Percentiles rank a stretch among this genome's conserved stretches.
These are phyloP conservation scores for Crithidia brevicula DNA, from an alignment of 208 protist species.

Conservation along the genomic window DNA sequence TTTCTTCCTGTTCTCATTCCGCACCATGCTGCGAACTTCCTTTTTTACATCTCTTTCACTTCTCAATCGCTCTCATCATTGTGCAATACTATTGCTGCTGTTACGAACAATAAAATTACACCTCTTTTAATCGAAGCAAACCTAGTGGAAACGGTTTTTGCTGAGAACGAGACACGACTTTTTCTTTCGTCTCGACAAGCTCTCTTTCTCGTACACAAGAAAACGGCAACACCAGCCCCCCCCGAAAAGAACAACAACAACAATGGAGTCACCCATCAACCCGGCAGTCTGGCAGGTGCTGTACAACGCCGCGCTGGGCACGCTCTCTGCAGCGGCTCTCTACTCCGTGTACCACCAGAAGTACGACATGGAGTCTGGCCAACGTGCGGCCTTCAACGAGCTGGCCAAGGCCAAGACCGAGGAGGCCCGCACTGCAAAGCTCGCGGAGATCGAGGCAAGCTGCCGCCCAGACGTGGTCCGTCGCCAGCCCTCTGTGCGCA, in stretches of 20 bases:
- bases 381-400: conserved; percentile 37
- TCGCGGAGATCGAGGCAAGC: conserved; percentile 53
- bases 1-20: too few relatives aligned
- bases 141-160: too few relatives aligned
- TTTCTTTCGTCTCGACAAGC: too few relatives aligned
- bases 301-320: conserved; percentile 64
- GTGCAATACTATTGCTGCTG: too few relatives aligned
- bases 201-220: too few relatives aligned
- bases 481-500: conserved; percentile 50
- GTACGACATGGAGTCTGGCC: conserved; percentile 55
- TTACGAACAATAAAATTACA: too few relatives aligned
- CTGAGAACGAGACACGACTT: too few relatives aligned
- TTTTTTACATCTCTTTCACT: too few relatives aligned
- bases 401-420: conserved; percentile 47
- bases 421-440: conserved; percentile 36
- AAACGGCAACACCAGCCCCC: too few relatives aligned
- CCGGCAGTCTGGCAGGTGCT: conserved; percentile 71
- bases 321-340: conserved; percentile 51
- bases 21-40: too few relatives aligned
- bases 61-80: too few relatives aligned
- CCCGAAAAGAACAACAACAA: background rate
- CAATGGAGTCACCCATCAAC: conserved; percentile 90
- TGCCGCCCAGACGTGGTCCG: conserved; percentile 70
- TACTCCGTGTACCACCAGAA: conserved; percentile 85
- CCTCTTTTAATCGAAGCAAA: too few relatives aligned